phyloP scores from a whole-genome alignment of 139 green algal genomes.

The Chlamydomonas sphaeroides region DNA sequence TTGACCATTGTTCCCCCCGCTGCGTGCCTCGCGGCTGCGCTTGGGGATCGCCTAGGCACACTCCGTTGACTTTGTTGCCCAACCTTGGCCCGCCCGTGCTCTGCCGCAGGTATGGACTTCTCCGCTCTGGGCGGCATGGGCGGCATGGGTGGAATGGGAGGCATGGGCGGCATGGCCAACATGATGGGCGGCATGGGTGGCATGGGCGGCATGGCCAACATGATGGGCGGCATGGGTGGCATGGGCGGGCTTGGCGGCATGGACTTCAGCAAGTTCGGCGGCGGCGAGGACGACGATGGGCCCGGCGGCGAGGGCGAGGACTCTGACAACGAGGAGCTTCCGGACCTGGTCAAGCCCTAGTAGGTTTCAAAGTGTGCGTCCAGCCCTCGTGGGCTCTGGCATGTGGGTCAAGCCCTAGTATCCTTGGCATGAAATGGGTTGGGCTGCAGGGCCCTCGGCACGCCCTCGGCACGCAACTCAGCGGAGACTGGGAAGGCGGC shows the following conservation, averaged over 20 bases:
- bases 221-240: slow-evolving; percentile 30
- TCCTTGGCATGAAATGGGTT: too few species aligned
- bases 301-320: slow-evolving; percentile 50
- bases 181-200: slow-evolving; percentile 44
- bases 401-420: too few species aligned
- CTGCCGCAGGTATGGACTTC: slow-evolving; percentile 47
- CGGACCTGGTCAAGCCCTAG: slow-evolving; percentile 46
- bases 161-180: slow-evolving; percentile 35
- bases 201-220: slow-evolving; percentile 30
- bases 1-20: too few species aligned
- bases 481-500: too few species aligned
- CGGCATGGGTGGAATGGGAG: slow-evolving; percentile 48
- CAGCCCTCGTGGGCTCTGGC: too few species aligned
- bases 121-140: slow-evolving; percentile 47
- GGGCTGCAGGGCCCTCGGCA: too few species aligned
- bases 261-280: slow-evolving; percentile 13
- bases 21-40: too few species aligned
- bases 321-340: slow-evolving; percentile 53
- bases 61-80: too few species aligned
- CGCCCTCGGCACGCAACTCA: too few species aligned
- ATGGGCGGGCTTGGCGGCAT: slow-evolving; percentile 37
- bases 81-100: too few species aligned
- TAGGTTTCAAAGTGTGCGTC: too few species aligned
- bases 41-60: too few species aligned
- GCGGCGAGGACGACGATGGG: background rate